These are phyloP conservation scores for Claviceps citrina DNA, from an alignment of 2,329 filamentous ascomycete species.

Conservation along the genomic window DNA sequence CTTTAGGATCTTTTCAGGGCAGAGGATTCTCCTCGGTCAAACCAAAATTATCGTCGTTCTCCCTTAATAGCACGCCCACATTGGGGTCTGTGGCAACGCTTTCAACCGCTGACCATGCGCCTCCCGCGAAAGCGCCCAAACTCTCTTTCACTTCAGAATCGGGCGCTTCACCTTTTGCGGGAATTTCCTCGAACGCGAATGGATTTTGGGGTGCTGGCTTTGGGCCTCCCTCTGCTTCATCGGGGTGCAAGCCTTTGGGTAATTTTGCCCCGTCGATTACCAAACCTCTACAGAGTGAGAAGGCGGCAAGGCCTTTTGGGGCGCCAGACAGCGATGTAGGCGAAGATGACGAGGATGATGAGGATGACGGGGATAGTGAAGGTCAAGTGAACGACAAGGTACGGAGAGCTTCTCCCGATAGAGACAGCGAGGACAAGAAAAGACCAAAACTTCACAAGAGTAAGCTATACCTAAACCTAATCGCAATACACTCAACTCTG, in stretches of 20 bases:
- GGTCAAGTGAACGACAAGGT: conserved; percentile 32
- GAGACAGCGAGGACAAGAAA: conserved; percentile 47
- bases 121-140: conserved; percentile 24
- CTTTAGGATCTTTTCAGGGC: conserved; percentile 31
- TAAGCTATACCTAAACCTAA: conserved; percentile 32
- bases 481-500: too few relatives aligned
- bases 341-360: conserved; percentile 30
- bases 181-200: conserved; percentile 24
- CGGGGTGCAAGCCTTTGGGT: conserved; percentile 33
- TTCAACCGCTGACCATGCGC: conserved; percentile 5
- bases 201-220: conserved; percentile 32
- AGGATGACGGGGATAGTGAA: conserved; percentile 25
- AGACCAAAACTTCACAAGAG: conserved; percentile 53
- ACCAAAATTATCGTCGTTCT: conserved; percentile 18
- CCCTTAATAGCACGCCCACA: conserved; percentile 12
- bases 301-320: conserved; percentile 59
- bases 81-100: background rate
- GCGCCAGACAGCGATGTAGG: conserved; percentile 49
- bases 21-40: conserved; percentile 35
- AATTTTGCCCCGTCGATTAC: conserved; percentile 54
- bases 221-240: conserved; percentile 22
- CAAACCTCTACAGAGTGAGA: conserved; percentile 35
- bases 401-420: conserved; percentile 30
- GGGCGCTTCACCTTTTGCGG: conserved; percentile 32
- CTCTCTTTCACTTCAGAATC: conserved; percentile 31